These are phyloP conservation scores for Capsaspora owczarzaki DNA, from an alignment of 78 protist species.

Conservation along the genomic window DNA sequence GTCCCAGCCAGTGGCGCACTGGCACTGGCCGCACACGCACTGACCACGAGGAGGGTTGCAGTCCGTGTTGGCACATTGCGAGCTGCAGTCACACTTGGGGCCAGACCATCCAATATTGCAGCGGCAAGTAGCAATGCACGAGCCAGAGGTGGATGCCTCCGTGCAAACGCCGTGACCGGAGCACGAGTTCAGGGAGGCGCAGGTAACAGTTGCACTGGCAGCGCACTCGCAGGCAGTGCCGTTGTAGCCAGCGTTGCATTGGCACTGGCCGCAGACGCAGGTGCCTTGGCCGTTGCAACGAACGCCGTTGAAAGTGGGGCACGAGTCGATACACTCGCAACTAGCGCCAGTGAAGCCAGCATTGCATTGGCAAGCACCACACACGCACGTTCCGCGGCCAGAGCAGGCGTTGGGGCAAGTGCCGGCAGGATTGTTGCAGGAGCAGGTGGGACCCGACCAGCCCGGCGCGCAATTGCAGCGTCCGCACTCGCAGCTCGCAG, in stretches of 20 bases:
- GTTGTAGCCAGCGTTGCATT: neutral
- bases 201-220: neutral
- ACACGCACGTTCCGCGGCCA: conserved; percentile 3
- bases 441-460: neutral
- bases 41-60: too few species aligned
- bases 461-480: neutral
- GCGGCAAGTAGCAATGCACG: too few species aligned
- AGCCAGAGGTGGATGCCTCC: too few species aligned
- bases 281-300: conserved; percentile 7
- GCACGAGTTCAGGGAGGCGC: neutral
- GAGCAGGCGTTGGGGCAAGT: neutral
- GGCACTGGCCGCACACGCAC: conserved; percentile 1
- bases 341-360: neutral
- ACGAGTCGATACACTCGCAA: neutral
- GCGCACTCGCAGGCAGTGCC: neutral
- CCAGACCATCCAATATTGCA: too few species aligned
- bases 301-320: neutral
- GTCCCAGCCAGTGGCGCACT: neutral
- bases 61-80: too few species aligned
- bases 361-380: neutral
- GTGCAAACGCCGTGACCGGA: neutral
- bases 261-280: conserved; percentile 4
- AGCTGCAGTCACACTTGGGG: too few species aligned
- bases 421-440: neutral
- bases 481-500: neutral